Evolutionary conservation across 2,329 filamentous ascomycete genomes (phyloP).

Genomic region (Leptographium radiaticola): DNA sequence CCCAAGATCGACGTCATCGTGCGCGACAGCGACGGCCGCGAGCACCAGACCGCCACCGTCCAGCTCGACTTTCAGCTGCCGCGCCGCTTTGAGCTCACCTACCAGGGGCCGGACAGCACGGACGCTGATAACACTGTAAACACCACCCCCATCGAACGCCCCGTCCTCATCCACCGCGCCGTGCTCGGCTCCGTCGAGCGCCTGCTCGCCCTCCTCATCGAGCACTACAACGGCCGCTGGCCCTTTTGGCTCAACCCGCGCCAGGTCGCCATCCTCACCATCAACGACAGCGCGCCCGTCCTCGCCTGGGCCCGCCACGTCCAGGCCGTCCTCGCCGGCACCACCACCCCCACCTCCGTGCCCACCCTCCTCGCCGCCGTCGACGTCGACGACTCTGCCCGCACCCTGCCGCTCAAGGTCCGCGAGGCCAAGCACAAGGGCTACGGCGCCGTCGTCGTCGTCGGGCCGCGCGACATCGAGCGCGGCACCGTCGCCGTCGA

Average conservation of each 20-base stretch:
- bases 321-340: slow-evolving; percentile 38
- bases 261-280: slow-evolving; percentile 61
- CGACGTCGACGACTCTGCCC: slow-evolving; percentile 53
- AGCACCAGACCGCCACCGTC: slow-evolving; percentile 79
- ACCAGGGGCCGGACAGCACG: slow-evolving; percentile 36
- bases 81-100: slow-evolving; percentile 65
- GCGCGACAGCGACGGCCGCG: slow-evolving; percentile 67
- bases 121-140: slow-evolving; percentile 29
- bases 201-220: slow-evolving; percentile 73
- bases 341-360: slow-evolving; percentile 12
- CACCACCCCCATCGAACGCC: slow-evolving; percentile 39
- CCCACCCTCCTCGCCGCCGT: slow-evolving; percentile 47
- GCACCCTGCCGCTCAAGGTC: slow-evolving; percentile 55
- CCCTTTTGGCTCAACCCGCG: slow-evolving; percentile 82
- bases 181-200: slow-evolving; percentile 76
- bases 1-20: slow-evolving; percentile 85
- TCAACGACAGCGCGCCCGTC: slow-evolving; percentile 48
- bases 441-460: slow-evolving; percentile 60
- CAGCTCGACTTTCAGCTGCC: slow-evolving; percentile 86
- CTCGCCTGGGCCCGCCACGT: slow-evolving; percentile 33
- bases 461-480: slow-evolving; percentile 55
- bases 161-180: slow-evolving; percentile 75
- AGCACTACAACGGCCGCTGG: slow-evolving; percentile 68
- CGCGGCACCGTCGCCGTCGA: slow-evolving; percentile 41
- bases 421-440: slow-evolving; percentile 57